phyloP scores from a whole-genome alignment of 352 stramenopile genomes.

The Vaucheria bursata region DNA sequence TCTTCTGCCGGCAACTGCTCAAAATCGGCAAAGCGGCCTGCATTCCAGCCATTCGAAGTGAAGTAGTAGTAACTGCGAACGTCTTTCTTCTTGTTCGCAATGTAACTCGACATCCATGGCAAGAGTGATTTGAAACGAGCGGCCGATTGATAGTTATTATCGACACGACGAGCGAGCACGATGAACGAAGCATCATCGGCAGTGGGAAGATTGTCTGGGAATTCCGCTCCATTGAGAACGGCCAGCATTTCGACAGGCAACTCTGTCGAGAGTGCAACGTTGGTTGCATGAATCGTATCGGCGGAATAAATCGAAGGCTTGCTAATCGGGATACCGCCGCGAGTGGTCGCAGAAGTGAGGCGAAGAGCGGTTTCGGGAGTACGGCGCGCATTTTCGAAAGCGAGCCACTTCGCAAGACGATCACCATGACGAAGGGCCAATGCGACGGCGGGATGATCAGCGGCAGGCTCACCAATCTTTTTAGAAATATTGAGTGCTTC shows the following conservation, averaged over 20 bases:
- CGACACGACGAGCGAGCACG: background rate
- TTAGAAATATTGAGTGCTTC: background rate
- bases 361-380: background rate
- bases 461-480: background rate
- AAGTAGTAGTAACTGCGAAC: background rate
- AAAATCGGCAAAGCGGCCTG: background rate
- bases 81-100: background rate
- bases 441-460: background rate
- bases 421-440: background rate
- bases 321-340: background rate
- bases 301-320: background rate
- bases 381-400: background rate
- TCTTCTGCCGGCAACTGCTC: background rate
- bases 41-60: background rate
- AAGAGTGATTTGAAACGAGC: background rate
- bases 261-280: background rate
- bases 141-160: background rate
- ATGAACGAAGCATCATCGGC: background rate
- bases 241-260: background rate
- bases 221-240: background rate
- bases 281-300: background rate
- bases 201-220: background rate
- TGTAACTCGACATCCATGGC: background rate
- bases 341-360: background rate
- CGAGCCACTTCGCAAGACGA: background rate